Evolutionary conservation across 2,329 filamentous ascomycete species (phyloP).

Genomic region (Trichophyton mentagrophytes): DNA sequence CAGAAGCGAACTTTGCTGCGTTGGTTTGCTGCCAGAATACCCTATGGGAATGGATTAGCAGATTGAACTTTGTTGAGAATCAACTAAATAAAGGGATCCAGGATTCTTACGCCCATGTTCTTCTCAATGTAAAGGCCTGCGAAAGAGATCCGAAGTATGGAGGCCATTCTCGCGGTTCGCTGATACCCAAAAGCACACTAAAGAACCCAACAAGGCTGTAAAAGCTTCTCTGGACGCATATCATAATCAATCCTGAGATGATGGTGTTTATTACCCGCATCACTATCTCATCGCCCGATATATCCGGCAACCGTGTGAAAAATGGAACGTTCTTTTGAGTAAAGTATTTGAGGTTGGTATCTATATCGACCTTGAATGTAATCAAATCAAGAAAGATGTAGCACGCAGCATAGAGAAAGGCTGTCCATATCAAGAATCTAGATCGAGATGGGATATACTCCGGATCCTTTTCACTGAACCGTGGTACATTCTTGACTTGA

Average conservation of each 20-base stretch:
- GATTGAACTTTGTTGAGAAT: neutral
- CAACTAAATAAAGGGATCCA: neutral
- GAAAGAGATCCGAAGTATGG: slow-evolving; percentile 3
- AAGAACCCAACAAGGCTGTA: slow-evolving; percentile 1
- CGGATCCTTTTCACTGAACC: neutral
- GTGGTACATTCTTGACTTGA: neutral
- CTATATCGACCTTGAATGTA: neutral
- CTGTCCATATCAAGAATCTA: neutral
- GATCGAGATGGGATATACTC: neutral
- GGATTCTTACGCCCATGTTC: slow-evolving; percentile 9
- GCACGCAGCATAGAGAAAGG: neutral
- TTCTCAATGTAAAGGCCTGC: slow-evolving; percentile 8
- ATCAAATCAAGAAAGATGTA: neutral
- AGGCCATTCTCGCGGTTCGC: slow-evolving; percentile 7
- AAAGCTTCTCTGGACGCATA: neutral
- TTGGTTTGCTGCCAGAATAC: neutral
- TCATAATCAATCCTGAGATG: neutral
- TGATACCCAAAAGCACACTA: slow-evolving; percentile 3
- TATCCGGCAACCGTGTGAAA: neutral
- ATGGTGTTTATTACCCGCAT: neutral
- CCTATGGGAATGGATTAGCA: neutral
- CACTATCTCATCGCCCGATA: neutral
- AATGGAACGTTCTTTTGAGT: neutral
- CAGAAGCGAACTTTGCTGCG: neutral
- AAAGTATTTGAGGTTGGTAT: neutral